A percentile compares a stretch with the other conserved stretches of the same genome.
Evolutionary conservation across 2,329 filamentous ascomycete species (phyloP).

Genomic region (Fusarium pseudograminearum): DNA sequence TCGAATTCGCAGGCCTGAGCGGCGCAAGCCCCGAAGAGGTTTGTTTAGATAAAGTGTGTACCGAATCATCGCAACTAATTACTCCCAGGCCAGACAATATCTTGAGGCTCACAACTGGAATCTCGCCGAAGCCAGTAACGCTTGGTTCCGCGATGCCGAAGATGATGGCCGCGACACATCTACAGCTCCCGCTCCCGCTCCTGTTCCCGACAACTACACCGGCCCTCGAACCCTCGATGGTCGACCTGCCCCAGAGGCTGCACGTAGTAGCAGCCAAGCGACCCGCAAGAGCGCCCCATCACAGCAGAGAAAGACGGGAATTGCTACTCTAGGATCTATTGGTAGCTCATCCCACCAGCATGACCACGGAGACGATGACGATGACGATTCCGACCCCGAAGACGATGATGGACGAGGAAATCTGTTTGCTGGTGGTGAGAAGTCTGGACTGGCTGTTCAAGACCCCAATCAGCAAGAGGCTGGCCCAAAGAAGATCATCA

Average conservation of each 20-base stretch:
- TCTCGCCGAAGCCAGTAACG: slow-evolving; percentile 69
- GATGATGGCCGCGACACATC: slow-evolving; percentile 62
- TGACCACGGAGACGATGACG: slow-evolving; percentile 70
- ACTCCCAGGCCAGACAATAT: slow-evolving; percentile 72
- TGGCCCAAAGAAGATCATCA: slow-evolving; percentile 68
- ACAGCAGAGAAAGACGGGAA: slow-evolving; percentile 67
- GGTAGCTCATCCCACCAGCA: slow-evolving; percentile 62
- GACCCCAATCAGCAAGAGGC: slow-evolving; percentile 65
- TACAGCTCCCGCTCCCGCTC: slow-evolving; percentile 57
- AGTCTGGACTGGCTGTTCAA: slow-evolving; percentile 78
- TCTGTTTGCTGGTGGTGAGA: slow-evolving; percentile 86
- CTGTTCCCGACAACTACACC: slow-evolving; percentile 61
- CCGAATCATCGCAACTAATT: neutral
- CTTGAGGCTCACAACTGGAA: slow-evolving; percentile 76
- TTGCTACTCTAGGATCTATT: slow-evolving; percentile 70
- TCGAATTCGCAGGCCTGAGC: slow-evolving; percentile 48
- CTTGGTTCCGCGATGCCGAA: slow-evolving; percentile 67
- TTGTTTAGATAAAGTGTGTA: neutral
- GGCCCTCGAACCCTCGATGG: slow-evolving; percentile 74
- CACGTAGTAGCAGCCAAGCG: slow-evolving; percentile 44
- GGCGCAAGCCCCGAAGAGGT: slow-evolving; percentile 48
- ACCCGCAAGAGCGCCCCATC: slow-evolving; percentile 53
- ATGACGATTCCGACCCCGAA: slow-evolving; percentile 67
- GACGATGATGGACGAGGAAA: slow-evolving; percentile 72
- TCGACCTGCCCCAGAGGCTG: slow-evolving; percentile 64